Conservation (phyloP, 371 early-diverging fungal species). For the Apophysomyces elegans region DNA sequence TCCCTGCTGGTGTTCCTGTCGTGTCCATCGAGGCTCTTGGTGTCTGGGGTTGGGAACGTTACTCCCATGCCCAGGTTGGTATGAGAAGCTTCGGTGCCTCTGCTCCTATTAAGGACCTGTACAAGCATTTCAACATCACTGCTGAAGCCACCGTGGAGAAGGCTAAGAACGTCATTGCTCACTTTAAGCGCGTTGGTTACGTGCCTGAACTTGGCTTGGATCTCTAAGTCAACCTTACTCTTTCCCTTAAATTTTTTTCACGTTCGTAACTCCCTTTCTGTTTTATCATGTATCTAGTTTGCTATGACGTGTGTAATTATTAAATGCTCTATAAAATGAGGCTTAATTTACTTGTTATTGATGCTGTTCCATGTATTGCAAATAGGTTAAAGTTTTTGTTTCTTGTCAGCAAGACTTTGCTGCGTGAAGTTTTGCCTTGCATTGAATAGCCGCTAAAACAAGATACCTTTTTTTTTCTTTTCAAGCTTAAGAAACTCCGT, state of each 20-base stretch:
- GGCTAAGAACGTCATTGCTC: constrained; percentile 76
- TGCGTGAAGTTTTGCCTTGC: no score
- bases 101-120: constrained; percentile 80
- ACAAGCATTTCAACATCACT: constrained; percentile 83
- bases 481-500: no score
- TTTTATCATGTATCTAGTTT: neutral
- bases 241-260: neutral
- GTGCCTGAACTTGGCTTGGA: constrained; percentile 54
- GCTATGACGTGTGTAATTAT: constrained; percentile 10
- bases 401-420: no score
- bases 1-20: constrained; percentile 76
- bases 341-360: neutral
- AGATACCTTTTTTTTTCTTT: no score
- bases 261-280: neutral
- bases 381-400: no score
- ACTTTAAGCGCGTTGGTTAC: constrained; percentile 68
- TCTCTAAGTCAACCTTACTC: constrained; percentile 20
- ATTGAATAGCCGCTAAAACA: no score
- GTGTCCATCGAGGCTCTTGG: constrained; percentile 91
- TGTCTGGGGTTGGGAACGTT: constrained; percentile 92
- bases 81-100: constrained; percentile 81
- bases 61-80: constrained; percentile 59
- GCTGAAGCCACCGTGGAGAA: constrained; percentile 79
- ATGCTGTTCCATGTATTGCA: no score
- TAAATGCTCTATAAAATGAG: neutral